A percentile compares a stretch with the other conserved stretches of the same genome.
Conservation (phyloP, 2,329 filamentous ascomycete species). For the Neurospora crassa region DNA sequence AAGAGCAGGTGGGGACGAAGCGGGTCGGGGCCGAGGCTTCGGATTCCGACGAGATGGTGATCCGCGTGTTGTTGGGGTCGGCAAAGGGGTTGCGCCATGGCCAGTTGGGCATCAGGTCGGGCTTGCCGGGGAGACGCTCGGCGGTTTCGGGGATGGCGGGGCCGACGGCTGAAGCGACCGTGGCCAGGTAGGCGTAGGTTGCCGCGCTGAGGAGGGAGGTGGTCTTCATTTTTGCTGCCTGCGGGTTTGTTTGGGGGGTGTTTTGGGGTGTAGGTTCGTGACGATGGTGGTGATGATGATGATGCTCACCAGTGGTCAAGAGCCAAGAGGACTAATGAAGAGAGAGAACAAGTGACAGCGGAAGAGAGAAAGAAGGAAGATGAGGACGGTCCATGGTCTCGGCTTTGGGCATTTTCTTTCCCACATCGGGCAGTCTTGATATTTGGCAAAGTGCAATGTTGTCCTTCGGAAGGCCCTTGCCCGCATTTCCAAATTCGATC, state of each 20-base stretch:
- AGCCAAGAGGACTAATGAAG: background rate
- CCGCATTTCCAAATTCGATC: conserved; percentile 20
- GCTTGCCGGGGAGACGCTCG: conserved; percentile 21
- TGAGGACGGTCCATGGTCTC: background rate
- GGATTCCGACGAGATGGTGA: background rate
- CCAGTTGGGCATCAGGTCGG: conserved; percentile 29
- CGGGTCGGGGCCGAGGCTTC: background rate
- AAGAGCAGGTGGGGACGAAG: conserved; percentile 27
- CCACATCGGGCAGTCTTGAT: background rate
- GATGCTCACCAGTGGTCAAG: background rate
- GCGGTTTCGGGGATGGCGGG: conserved; percentile 15
- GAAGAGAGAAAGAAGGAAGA: background rate
- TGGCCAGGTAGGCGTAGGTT: conserved; percentile 19
- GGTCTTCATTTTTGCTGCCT: conserved; percentile 15
- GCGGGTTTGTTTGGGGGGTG: background rate
- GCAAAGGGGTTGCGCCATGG: conserved; percentile 32
- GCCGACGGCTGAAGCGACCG: conserved; percentile 13
- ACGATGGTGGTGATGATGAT: background rate
- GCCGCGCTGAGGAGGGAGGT: background rate
- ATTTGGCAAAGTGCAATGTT: conserved; percentile 13
- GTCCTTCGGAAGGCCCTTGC: conserved; percentile 20
- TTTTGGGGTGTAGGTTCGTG: background rate
- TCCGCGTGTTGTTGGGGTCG: conserved; percentile 13
- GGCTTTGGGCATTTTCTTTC: conserved; percentile 11
- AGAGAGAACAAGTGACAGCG: background rate